Evolutionary conservation across 1,139 yeast genomes (phyloP), one percentile per base, ranked within the genome.

Genomic region (Saccharomyces hybrid): DNA sequence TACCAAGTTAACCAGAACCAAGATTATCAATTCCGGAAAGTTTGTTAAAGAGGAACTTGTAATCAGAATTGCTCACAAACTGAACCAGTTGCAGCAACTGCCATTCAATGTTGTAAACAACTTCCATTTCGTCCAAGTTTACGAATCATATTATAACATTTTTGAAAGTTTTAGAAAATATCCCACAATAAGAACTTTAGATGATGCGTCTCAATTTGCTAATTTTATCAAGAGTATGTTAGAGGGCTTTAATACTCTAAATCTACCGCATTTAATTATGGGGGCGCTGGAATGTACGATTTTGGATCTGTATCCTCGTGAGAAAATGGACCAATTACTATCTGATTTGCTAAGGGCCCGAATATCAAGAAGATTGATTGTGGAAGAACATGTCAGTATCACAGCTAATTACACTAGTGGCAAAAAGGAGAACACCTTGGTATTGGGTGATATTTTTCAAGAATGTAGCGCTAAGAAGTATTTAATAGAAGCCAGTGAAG

Each of bases 61-160:
- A 1, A 83, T 87, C 28, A 74, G 99, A 61, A 77, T 91, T 58
- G 93, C 97, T 2, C 80, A 88, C 70, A 79, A 95, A 54, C 79
- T 91, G 47, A 73, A 86, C 61, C 93, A 88, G 57, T 75, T 93
- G 69, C 98, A 93, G 69, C 76, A 78, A 4, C 71, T 91, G 56
- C 97, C 97, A 2, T 91, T 84, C 73, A 85, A 86, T 9, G 87
- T 90, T 13, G 87, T 88, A 41, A 85, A 88, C 67, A 91, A 91
- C 69, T 85, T 81, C 66, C 97, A 91, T 70, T 76, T 91, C 63
- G 85, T 88, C 20, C 88, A 85, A 62, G 93, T 90, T 28, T 91
- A 91, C 69, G 96, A 91, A 66, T 83, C 90, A 61, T 91, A 91
- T 70, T 88, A 88, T 66, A 83, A 83, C 61, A 90, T 90, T 66